Evolutionary conservation across 768 basidiomycete species (phyloP), one percentile per base, ranked within the genome.

Genomic region (Neoboletus brunneissimus): DNA sequence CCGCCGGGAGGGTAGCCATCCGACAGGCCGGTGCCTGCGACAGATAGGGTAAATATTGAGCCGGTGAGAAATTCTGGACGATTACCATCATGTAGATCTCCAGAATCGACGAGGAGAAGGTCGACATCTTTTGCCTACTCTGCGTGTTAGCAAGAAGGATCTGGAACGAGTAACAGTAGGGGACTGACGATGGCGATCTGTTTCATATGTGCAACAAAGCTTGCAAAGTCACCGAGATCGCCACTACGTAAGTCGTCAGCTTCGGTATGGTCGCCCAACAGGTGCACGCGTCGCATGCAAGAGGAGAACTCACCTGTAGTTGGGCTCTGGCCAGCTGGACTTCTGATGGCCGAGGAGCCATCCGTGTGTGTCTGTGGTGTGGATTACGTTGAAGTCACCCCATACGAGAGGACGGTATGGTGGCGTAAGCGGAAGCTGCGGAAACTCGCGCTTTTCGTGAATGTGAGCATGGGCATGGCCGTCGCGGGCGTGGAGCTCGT

Each of bases 261-360:
- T 5, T 59, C 43, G 5, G 45, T 18, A 25, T 15, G 18, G 20
- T 47, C n/a, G 5, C 29, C 8, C 10, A 45, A 41, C 15, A 8
- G 18, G 31, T 12, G 34, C 25, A 27, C 37, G 15, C 15, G 27
- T n/a, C 3, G 35, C 8, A 25, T 23, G 18, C n/a, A 23, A 16
- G 44, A 46, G 46, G 27, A 4, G 10, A 9, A 60, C 77, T 50
- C 54, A 81, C 79, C 80, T 82, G 70, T 88, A 91, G 67, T 88
- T 85, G 0, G 89, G 88, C 63, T 93, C 90, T 0, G 89, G 89
- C 65, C 80, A 84, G 5, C 79, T 79, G 4, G 74, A 15, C 64
- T 91, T 87, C 63, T 91, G 89, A 73, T 96, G 93, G 1, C 92
- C 93, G 35, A 93, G 77, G 4, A 95, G 75, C 87, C 87, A 88